phyloP scores from a whole-genome alignment of 805 yeast species.

The Pichia membranifaciens region DNA sequence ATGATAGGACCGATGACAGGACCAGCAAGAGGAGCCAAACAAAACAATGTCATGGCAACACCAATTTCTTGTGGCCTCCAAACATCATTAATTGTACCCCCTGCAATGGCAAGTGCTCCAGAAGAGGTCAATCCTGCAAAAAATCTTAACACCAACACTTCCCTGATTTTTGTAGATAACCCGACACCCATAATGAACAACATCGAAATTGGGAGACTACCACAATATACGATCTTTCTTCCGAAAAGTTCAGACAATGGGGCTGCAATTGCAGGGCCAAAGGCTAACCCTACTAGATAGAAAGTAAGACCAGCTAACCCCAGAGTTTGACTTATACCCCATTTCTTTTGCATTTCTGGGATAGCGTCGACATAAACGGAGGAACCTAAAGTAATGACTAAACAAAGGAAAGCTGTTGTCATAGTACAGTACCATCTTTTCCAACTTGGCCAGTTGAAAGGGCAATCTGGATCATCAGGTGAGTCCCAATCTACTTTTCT shows the following conservation, averaged over 20 bases:
- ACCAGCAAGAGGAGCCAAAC: slow-evolving; percentile 75
- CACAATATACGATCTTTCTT: slow-evolving; percentile 53
- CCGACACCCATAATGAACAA: slow-evolving; percentile 73
- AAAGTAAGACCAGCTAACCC: slow-evolving; percentile 65
- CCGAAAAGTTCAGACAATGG: slow-evolving; percentile 70
- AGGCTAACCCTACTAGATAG: slow-evolving; percentile 64
- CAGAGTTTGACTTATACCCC: slow-evolving; percentile 54
- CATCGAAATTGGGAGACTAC: slow-evolving; percentile 61
- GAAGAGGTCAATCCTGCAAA: slow-evolving; percentile 72
- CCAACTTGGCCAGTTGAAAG: slow-evolving; percentile 60
- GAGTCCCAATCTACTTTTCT: slow-evolving; percentile 49
- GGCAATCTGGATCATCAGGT: slow-evolving; percentile 56
- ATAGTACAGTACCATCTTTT: slow-evolving; percentile 62
- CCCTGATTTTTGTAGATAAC: slow-evolving; percentile 52
- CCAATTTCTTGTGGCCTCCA: slow-evolving; percentile 65
- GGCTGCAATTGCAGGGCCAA: slow-evolving; percentile 66
- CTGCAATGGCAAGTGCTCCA: slow-evolving; percentile 79
- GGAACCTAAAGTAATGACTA: slow-evolving; percentile 70
- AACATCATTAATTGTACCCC: slow-evolving; percentile 76
- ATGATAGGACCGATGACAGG: slow-evolving; percentile 73
- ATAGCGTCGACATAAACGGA: slow-evolving; percentile 66
- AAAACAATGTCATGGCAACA: slow-evolving; percentile 70
- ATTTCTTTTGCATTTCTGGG: slow-evolving; percentile 42
- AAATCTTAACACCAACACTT: slow-evolving; percentile 62
- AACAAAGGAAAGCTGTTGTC: slow-evolving; percentile 58